Conservation (phyloP, 1,139 yeast species). For the Suhomyces bokatorum region DNA sequence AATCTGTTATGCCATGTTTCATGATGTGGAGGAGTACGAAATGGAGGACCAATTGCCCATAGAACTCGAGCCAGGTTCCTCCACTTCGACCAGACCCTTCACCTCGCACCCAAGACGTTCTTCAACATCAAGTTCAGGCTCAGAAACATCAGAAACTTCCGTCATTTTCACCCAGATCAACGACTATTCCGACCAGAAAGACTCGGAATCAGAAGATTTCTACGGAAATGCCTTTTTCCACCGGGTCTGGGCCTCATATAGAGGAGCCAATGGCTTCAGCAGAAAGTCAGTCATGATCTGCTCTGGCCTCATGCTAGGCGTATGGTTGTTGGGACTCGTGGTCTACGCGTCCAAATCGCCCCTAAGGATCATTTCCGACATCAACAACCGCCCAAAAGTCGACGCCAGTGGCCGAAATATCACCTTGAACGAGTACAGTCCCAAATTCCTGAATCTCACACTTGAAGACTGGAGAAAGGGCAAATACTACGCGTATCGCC, state of each 20-base stretch:
- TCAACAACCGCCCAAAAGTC: conserved; percentile 32
- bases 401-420: conserved; percentile 32
- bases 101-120: neutral
- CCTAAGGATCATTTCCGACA: conserved; percentile 19
- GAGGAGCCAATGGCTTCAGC: conserved; percentile 14
- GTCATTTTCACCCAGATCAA: conserved; percentile 33
- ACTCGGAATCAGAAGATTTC: conserved; percentile 25
- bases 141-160: conserved; percentile 23
- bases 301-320: conserved; percentile 8
- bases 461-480: conserved; percentile 30
- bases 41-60: conserved; percentile 21
- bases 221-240: conserved; percentile 29
- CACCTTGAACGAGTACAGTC: conserved; percentile 33
- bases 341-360: conserved; percentile 34
- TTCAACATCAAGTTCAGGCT: conserved; percentile 7
- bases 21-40: conserved; percentile 24
- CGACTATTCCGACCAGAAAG: conserved; percentile 16
- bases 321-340: conserved; percentile 35
- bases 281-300: conserved; percentile 11
- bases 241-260: conserved; percentile 22
- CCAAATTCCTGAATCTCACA: conserved; percentile 32
- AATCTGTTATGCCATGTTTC: neutral
- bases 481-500: conserved; percentile 20
- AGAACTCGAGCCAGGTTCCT: conserved; percentile 2
- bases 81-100: neutral